Conservation (phyloP, 2,329 filamentous ascomycete species). For the Claviceps cyperi region DNA sequence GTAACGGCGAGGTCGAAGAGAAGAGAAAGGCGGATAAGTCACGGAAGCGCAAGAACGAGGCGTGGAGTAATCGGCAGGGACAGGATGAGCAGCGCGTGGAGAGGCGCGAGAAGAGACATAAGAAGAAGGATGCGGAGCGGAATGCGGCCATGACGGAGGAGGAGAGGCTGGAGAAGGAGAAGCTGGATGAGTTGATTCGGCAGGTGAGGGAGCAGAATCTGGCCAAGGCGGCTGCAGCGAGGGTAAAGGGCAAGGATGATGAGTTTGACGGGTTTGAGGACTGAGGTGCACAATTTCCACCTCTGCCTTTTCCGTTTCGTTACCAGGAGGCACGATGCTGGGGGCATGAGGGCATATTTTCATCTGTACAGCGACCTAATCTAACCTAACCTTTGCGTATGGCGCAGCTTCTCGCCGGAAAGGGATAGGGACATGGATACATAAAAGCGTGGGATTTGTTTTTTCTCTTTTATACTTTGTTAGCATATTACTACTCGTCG, state of each 20-base stretch:
- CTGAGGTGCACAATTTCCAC: too few species aligned
- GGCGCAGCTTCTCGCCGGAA: too few species aligned
- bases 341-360: too few species aligned
- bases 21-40: conserved; percentile 27
- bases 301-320: too few species aligned
- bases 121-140: conserved; percentile 48
- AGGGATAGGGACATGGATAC: too few species aligned
- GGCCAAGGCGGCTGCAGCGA: conserved; percentile 18
- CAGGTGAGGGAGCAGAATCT: conserved; percentile 46
- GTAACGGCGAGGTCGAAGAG: conserved; percentile 22
- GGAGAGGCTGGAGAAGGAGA: conserved; percentile 46
- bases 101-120: conserved; percentile 49
- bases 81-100: conserved; percentile 46
- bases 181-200: conserved; percentile 49
- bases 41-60: conserved; percentile 47
- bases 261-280: conserved; percentile 48
- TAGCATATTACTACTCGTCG: too few species aligned
- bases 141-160: conserved; percentile 54
- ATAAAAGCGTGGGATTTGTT: too few species aligned
- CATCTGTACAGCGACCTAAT: too few species aligned
- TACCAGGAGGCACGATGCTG: too few species aligned
- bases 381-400: too few species aligned
- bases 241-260: conserved; percentile 22
- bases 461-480: too few species aligned
- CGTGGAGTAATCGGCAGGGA: conserved; percentile 61